These are phyloP conservation scores for Hemileia vastatrix DNA, from an alignment of 1,284 basidiomycete genomes.

Conservation along the genomic window DNA sequence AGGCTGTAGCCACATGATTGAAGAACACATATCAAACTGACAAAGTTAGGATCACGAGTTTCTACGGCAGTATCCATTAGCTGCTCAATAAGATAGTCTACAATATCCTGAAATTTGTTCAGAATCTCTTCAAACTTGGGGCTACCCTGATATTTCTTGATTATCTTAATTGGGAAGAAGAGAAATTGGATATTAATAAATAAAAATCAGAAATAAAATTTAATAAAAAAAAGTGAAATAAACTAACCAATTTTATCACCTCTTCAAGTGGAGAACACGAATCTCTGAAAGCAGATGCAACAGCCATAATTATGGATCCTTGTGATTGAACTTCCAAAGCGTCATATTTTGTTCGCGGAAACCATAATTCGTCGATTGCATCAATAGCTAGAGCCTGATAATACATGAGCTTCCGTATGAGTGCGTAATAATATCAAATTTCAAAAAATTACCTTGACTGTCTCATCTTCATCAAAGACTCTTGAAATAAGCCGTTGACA, in stretches of 20 bases:
- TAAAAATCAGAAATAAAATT: no score
- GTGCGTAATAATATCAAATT: neutral
- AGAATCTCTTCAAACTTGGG: no score
- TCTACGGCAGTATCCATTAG: slow-evolving; percentile 13
- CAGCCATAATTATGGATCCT: slow-evolving; percentile 15
- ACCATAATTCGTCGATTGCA: slow-evolving; percentile 82
- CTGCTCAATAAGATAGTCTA: slow-evolving; percentile 21
- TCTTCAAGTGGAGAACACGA: slow-evolving; percentile 15
- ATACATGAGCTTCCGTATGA: neutral
- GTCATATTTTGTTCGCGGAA: slow-evolving; percentile 43
- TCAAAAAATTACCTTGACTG: slow-evolving; percentile 55
- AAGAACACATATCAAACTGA: slow-evolving; percentile 21
- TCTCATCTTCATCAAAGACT: slow-evolving; percentile 83
- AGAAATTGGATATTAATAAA: no score
- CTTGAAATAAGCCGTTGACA: slow-evolving; percentile 70
- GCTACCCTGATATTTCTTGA: slow-evolving; percentile 11
- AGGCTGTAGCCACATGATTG: neutral
- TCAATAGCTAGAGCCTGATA: slow-evolving; percentile 69
- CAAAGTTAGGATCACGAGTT: slow-evolving; percentile 29
- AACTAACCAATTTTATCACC: slow-evolving; percentile 20
- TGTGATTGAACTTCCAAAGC: slow-evolving; percentile 1
- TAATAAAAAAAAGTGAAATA: neutral
- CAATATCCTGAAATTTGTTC: slow-evolving; percentile 14
- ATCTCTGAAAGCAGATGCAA: slow-evolving; percentile 12
- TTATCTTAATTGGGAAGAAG: no score